phyloP scores from a whole-genome alignment of 192 early-diverging fungal species.

The Lobulomyces angularis region DNA sequence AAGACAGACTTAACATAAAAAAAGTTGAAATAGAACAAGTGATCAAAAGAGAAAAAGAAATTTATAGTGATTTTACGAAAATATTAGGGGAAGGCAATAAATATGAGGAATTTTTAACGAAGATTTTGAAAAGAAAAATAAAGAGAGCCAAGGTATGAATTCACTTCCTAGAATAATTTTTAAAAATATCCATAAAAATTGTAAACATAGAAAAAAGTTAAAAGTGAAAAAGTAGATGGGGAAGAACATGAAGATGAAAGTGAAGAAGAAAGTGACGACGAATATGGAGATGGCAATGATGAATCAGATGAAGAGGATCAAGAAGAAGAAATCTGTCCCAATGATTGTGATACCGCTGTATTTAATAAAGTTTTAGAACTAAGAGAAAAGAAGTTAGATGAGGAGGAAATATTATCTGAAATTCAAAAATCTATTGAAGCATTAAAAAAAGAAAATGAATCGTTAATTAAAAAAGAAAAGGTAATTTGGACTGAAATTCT shows the following conservation, averaged over 20 bases:
- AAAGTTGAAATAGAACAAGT: slow-evolving; percentile 44
- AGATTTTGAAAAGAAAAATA: slow-evolving; percentile 48
- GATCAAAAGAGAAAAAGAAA: slow-evolving; percentile 32
- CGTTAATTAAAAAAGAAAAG: slow-evolving; percentile 48
- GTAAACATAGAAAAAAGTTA: slow-evolving; percentile 29
- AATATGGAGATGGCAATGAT: slow-evolving; percentile 8
- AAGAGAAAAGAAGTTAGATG: slow-evolving; percentile 36
- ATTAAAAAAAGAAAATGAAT: slow-evolving; percentile 52
- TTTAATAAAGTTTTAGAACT: slow-evolving; percentile 28
- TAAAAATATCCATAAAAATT: not conserved
- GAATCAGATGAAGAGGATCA: slow-evolving; percentile 26
- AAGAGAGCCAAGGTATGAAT: slow-evolving; percentile 38
- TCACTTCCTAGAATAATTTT: not conserved
- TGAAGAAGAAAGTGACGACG: slow-evolving; percentile 32
- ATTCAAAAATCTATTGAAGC: slow-evolving; percentile 47
- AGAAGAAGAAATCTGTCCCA: slow-evolving; percentile 33
- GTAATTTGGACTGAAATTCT: too few species aligned
- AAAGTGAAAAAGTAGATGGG: slow-evolving; percentile 19
- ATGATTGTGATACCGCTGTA: slow-evolving; percentile 29
- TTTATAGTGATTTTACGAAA: slow-evolving; percentile 34
- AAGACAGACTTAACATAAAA: slow-evolving; percentile 45
- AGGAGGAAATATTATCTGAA: slow-evolving; percentile 42
- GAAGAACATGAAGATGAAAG: slow-evolving; percentile 32
- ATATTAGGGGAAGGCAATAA: slow-evolving; percentile 45
- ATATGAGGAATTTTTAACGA: slow-evolving; percentile 42